These are phyloP conservation scores for Podaxis sp. DNA, from an alignment of 768 basidiomycete species.

Conservation along the genomic window DNA sequence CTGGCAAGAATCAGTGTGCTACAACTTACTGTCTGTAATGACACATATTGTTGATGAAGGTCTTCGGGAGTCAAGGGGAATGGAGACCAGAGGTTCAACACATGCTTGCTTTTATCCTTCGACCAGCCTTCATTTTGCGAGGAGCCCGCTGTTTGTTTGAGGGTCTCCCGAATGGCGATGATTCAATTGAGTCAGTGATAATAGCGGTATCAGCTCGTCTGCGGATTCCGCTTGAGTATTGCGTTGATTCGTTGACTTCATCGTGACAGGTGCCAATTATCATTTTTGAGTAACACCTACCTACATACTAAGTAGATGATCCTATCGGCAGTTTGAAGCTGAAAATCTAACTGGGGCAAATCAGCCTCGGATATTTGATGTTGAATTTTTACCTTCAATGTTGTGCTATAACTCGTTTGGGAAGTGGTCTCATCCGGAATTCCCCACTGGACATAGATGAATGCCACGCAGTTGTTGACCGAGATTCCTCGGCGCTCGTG, in stretches of 20 bases:
- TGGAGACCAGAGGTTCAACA: background rate
- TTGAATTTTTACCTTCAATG: no score
- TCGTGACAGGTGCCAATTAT: slow-evolving; percentile 10
- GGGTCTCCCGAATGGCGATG: slow-evolving; percentile 1
- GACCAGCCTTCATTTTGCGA: background rate
- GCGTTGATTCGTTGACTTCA: background rate
- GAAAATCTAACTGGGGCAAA: background rate
- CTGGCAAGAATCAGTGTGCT: no score
- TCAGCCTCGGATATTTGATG: background rate
- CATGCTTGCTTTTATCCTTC: background rate
- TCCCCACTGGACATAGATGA: no score
- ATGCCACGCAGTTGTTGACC: no score
- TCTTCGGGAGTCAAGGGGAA: background rate
- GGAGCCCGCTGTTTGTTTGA: slow-evolving; percentile 5
- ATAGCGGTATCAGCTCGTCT: background rate
- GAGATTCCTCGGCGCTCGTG: no score
- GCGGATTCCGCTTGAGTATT: background rate
- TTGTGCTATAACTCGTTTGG: no score
- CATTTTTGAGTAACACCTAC: background rate
- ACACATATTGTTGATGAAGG: background rate
- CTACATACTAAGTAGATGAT: background rate
- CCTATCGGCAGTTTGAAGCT: background rate
- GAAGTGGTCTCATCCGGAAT: no score
- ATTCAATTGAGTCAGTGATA: slow-evolving; percentile 3
- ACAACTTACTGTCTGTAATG: slow-evolving; percentile 3